Base-by-base conservation (phyloP, 2,329 filamentous ascomycete species). In the Emmonsiellopsis sp. region DNA sequence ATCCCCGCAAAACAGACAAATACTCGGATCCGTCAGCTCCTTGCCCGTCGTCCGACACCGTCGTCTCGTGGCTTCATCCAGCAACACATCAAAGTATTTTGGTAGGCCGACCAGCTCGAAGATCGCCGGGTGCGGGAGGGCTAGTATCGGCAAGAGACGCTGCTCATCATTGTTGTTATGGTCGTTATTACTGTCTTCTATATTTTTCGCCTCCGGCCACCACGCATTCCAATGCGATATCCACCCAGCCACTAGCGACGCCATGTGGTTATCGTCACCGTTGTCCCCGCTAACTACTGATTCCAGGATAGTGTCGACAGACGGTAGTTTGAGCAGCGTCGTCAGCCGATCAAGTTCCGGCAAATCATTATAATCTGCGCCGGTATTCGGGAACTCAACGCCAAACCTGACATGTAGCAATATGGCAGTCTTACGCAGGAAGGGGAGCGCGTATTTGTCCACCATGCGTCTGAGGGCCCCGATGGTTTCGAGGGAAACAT, bases 1-100 rank as follows among this genome's bases (percentile, higher is more conserved):
- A n/a, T 91, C 90, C 36, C 93, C 92, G 65, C 93, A 98, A 73
- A 96, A 89, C 40, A 98, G 79, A 65, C 93, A 98, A 39, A 98
- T 82, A 58, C 87, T 88, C 0, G 93, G 90, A 68, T 98, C 94
- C 2, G 85, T 86, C 49, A 98, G 74, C 61, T 96, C 92, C 67
- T 93, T 94, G 59, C 90, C 90, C 1, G 89, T 95, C 2, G 85
- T 94, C 0, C 90, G 90, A 64, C 93, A 98, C 49, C 81, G 84
- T 51, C 86, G 77, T 58, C 84, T 84, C 60, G 93, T 92, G 31
- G 89, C 88, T 70, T 95, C 91, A 64, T 96, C 92, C 55, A 95
- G 95, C 39, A 98, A 77, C 2, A 84, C 86, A 68, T 97, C 93
- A 67, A 90, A 98, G 63, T 92, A 90, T 70, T 87, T 88, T 0